A percentile compares a stretch with the other conserved stretches of the same genome.
Conservation (phyloP, 2,329 filamentous ascomycete species). For the Fusarium palustre region DNA sequence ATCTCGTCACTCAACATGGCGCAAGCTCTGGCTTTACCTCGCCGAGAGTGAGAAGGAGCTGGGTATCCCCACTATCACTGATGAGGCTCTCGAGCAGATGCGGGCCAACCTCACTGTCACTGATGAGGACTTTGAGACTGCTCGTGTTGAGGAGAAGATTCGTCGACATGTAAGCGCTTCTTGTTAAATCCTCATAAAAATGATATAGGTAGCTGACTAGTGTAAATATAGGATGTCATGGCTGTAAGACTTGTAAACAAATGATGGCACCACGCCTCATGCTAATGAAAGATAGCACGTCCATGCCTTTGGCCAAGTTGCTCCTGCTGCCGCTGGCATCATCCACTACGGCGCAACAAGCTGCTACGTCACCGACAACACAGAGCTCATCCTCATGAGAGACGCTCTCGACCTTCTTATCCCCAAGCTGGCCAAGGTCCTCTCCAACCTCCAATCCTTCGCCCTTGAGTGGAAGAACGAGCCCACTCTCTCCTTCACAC, state of each 20-base stretch:
- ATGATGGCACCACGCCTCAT: background rate
- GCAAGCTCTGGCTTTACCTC: conserved; percentile 34
- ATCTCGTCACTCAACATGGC: conserved; percentile 34
- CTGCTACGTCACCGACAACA: conserved; percentile 35
- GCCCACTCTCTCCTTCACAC: conserved; percentile 23
- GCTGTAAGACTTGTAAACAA: conserved; percentile 1
- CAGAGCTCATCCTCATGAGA: conserved; percentile 34
- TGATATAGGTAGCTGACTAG: conserved; percentile 4
- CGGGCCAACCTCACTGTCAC: conserved; percentile 17
- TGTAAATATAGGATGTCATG: conserved; percentile 18
- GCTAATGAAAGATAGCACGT: conserved; percentile 11
- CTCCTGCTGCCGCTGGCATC: conserved; percentile 31
- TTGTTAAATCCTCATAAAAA: too few species aligned
- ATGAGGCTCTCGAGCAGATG: conserved; percentile 39
- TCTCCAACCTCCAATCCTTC: conserved; percentile 26
- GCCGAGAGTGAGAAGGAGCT: conserved; percentile 37
- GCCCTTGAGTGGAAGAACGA: conserved; percentile 32
- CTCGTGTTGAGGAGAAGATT: conserved; percentile 33
- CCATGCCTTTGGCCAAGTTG: conserved; percentile 25
- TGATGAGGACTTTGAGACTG: conserved; percentile 35
- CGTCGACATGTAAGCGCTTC: conserved; percentile 20
- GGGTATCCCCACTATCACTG: conserved; percentile 30
- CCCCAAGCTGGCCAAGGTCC: conserved; percentile 33
- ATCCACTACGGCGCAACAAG: conserved; percentile 31
- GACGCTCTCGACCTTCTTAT: conserved; percentile 26